Conservation (phyloP, 768 basidiomycete genomes). For the Sporobolomyces phaffii region DNA sequence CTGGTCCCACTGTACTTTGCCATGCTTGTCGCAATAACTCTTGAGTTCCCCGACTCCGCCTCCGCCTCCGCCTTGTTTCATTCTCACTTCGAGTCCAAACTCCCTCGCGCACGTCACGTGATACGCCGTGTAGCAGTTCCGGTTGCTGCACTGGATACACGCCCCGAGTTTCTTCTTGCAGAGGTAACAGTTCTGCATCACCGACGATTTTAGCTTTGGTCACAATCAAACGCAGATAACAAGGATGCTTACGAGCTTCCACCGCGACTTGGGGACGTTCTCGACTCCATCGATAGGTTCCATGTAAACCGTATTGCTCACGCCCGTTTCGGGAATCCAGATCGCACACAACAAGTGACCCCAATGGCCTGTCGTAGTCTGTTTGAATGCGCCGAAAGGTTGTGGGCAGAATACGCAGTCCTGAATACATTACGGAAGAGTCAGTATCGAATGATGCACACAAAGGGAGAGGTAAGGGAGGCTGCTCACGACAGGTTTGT, state of each 20-base stretch:
- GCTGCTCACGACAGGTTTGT: conserved; percentile 88
- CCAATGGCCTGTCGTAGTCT: conserved; percentile 87
- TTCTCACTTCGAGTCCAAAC: conserved; percentile 63
- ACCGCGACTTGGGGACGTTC: conserved; percentile 76
- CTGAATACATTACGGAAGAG: conserved; percentile 49
- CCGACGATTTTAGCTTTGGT: background rate
- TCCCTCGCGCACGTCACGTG: conserved; percentile 90
- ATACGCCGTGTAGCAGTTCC: conserved; percentile 84
- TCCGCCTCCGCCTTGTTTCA: conserved; percentile 45
- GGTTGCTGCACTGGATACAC: conserved; percentile 91
- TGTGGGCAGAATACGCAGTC: conserved; percentile 92
- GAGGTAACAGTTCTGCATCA: conserved; percentile 55
- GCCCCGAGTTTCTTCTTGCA: conserved; percentile 65
- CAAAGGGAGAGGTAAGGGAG: conserved; percentile 11
- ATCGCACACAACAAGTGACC: conserved; percentile 93
- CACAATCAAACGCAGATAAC: background rate
- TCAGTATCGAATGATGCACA: background rate
- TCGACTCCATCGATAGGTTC: conserved; percentile 91
- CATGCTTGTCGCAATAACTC: conserved; percentile 82
- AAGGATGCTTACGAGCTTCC: conserved; percentile 85
- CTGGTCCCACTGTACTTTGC: conserved; percentile 56
- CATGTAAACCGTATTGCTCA: conserved; percentile 94
- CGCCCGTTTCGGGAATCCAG: conserved; percentile 90
- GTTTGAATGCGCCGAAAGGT: conserved; percentile 97
- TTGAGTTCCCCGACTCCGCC: conserved; percentile 50